Evolutionary conservation across 148 eudicot genomes (phyloP), one percentile per base, ranked within the genome.

Genomic region (Diospyros kaki): DNA sequence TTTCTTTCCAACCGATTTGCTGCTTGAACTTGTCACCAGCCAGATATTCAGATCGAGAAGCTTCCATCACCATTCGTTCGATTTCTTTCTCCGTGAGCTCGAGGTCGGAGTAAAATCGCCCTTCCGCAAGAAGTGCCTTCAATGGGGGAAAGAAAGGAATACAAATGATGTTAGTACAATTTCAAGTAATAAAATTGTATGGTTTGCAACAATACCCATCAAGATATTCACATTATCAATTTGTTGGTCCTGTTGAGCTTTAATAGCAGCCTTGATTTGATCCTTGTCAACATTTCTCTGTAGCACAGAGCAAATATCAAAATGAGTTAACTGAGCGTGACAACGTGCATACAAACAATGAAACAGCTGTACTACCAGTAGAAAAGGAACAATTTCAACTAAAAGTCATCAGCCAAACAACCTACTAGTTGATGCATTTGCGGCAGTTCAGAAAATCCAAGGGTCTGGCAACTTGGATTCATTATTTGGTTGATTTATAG

Each of bases 31-130:
- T 88, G 85, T 90, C 90, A 67, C 81, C 81, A 45, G 96, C 80
- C 50, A 92, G 78, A 80, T 93, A 96, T 68, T 96, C 99, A 54
- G 91, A 91, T 50, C 99, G 85, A 48, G 99, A 96, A 79, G 93
- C 98, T 79, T 93, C 98, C 97, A 96, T 88, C 72, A 96, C 97
- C 99, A 93, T 96, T 28, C 93, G 91, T 63, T 96, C 99, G n/a
- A 96, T 96, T 77, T 96, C 99, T 78, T 91, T 96, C 54, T 96
- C 99, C 46, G 99, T 96, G 12, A 96, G 93, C 86, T 96, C 99
- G 72, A 96, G 87, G 79, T 96, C 99, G 0, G 99, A 96, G 82
- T 89, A 93, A 79, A 96, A 91, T 69, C 92, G 84, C n/a, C 98
- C 98, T 81, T 96, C 98, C 3, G 99, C 97, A 68, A 96, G 72